These are phyloP conservation scores for Cercophora samala DNA, from an alignment of 495 filamentous ascomycete species.

Conservation along the genomic window DNA sequence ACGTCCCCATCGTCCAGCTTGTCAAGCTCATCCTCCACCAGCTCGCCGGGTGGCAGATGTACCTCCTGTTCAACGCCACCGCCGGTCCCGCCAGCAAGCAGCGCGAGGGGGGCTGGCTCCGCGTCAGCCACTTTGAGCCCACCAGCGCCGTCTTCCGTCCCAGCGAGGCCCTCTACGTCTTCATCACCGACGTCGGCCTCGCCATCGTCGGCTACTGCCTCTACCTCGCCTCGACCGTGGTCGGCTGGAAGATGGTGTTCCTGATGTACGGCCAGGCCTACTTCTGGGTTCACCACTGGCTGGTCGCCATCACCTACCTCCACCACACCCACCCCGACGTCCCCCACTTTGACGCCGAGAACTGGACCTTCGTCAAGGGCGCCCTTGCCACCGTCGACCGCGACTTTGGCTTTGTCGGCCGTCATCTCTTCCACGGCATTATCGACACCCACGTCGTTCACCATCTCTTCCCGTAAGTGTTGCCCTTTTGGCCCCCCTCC, in stretches of 20 bases:
- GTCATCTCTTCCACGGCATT: constrained; percentile 81
- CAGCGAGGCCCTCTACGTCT: constrained; percentile 79
- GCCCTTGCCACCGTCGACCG: constrained; percentile 85
- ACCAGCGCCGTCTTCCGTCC: constrained; percentile 84
- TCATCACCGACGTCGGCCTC: constrained; percentile 78
- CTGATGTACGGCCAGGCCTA: constrained; percentile 93
- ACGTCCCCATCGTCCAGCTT: constrained; percentile 82
- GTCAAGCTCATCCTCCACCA: constrained; percentile 74
- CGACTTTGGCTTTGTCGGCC: constrained; percentile 82
- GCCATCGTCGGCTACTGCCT: constrained; percentile 51
- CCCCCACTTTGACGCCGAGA: constrained; percentile 69
- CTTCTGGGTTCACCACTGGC: constrained; percentile 98
- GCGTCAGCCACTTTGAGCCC: constrained; percentile 94
- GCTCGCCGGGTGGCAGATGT: constrained; percentile 83
- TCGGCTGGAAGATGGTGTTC: constrained; percentile 77
- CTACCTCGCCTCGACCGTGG: constrained; percentile 61
- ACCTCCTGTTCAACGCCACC: constrained; percentile 82
- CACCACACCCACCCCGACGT: constrained; percentile 84
- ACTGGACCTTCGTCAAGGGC: constrained; percentile 84
- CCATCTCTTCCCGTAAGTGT: constrained; percentile 61
- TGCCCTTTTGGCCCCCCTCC: background rate
- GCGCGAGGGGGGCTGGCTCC: constrained; percentile 66
- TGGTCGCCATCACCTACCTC: constrained; percentile 82
- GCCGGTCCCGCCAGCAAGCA: constrained; percentile 83
- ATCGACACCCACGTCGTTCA: constrained; percentile 91